phyloP scores from a whole-genome alignment of 305 asterid genomes.

The Andrographis paniculata region DNA sequence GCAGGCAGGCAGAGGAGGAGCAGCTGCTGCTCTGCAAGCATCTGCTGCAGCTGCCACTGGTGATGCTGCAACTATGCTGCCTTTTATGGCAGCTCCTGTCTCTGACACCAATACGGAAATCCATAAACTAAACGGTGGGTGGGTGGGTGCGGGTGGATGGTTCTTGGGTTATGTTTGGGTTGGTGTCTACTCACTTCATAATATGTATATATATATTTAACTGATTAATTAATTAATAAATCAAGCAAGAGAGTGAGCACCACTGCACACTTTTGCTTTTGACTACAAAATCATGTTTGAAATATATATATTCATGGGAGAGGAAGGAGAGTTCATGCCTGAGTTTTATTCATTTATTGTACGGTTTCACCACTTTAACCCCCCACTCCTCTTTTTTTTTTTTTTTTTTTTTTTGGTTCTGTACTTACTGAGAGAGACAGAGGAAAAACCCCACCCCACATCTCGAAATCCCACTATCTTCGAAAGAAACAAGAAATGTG shows the following conservation, averaged over 20 bases:
- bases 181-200: too few relatives aligned
- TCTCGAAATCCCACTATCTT: not conserved
- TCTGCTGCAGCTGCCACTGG: conserved; percentile 44
- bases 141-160: not conserved
- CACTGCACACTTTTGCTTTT: too few relatives aligned
- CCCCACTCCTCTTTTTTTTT: not conserved
- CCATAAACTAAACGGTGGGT: conserved; percentile 47
- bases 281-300: not conserved
- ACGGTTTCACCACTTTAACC: conserved; percentile 25
- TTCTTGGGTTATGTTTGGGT: not conserved
- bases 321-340: conserved; percentile 26
- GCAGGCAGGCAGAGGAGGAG: not conserved
- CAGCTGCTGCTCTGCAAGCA: conserved; percentile 24
- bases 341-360: conserved; percentile 27
- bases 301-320: not conserved
- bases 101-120: conserved; percentile 90
- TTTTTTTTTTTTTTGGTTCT: too few relatives aligned
- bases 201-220: too few relatives aligned
- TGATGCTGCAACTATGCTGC: conserved; percentile 51
- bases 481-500: too few relatives aligned
- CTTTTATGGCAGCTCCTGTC: conserved; percentile 86
- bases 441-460: not conserved
- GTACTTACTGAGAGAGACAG: too few relatives aligned
- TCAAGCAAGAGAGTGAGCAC: too few relatives aligned
- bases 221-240: too few relatives aligned